phyloP scores from a whole-genome alignment of 768 basidiomycete genomes.

The Pulveroboletus sp. region DNA sequence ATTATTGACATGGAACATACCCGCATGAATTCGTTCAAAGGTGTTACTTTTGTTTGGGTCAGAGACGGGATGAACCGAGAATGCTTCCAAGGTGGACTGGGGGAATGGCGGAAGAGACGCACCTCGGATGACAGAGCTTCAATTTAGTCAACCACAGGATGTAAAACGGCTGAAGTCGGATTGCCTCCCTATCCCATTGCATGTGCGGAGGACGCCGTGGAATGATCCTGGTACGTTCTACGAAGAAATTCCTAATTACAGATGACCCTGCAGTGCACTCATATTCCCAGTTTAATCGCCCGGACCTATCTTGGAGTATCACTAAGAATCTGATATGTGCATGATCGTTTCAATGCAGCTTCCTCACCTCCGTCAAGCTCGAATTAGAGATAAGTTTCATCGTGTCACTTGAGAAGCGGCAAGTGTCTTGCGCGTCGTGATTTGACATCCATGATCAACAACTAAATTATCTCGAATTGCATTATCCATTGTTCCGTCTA shows the following conservation, averaged over 20 bases:
- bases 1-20: not conserved
- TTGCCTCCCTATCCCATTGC: not conserved
- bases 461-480: not conserved
- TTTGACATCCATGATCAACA: not conserved
- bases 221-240: slow-evolving; percentile 7
- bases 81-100: slow-evolving; percentile 69
- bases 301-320: slow-evolving; percentile 11
- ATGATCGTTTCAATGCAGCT: not conserved
- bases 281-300: not conserved
- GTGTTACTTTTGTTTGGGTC: slow-evolving; percentile 82
- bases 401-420: slow-evolving; percentile 7
- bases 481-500: not conserved
- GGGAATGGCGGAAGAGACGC: slow-evolving; percentile 59
- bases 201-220: not conserved
- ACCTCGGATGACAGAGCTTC: slow-evolving; percentile 14
- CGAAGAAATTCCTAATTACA: not conserved
- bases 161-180: not conserved
- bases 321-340: not conserved
- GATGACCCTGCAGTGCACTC: not conserved
- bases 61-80: slow-evolving; percentile 53
- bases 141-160: slow-evolving; percentile 3
- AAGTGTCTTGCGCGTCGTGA: slow-evolving; percentile 1
- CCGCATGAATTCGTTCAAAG: slow-evolving; percentile 32
- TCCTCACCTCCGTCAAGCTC: not conserved
- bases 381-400: not conserved